These are phyloP conservation scores for Leccinum variicolor DNA, from an alignment of 768 basidiomycete species.

Conservation along the genomic window DNA sequence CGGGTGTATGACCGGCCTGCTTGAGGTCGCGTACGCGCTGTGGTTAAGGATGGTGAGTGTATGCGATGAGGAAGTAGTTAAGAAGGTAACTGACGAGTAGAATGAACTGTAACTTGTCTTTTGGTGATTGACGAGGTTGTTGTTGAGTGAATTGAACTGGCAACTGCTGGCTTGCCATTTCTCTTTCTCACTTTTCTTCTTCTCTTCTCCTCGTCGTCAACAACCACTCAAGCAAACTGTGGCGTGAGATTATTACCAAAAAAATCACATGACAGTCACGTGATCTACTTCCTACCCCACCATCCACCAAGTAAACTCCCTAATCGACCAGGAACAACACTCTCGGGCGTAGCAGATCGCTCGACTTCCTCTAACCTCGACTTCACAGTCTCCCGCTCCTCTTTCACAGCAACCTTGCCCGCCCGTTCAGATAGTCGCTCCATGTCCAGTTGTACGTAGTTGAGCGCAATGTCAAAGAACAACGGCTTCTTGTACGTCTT, in stretches of 20 bases:
- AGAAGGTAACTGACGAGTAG: conserved; percentile 8
- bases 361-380: conserved; percentile 56
- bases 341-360: conserved; percentile 47
- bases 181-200: neutral
- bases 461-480: conserved; percentile 93
- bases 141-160: conserved; percentile 24
- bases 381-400: conserved; percentile 32
- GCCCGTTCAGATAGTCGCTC: conserved; percentile 67
- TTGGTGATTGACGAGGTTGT: conserved; percentile 13
- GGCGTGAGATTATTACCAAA: conserved; percentile 21
- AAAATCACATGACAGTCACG: conserved; percentile 16
- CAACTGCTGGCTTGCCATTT: conserved; percentile 24
- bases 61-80: rapidly evolving
- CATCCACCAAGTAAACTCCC: conserved; percentile 73
- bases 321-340: conserved; percentile 40
- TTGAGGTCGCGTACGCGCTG: conserved; percentile 46
- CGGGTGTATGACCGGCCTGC: conserved; percentile 42
- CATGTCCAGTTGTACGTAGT: conserved; percentile 87
- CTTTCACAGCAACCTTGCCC: conserved; percentile 45
- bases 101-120: conserved; percentile 27
- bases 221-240: conserved; percentile 4
- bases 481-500: conserved; percentile 73
- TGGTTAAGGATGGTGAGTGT: neutral
- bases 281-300: conserved; percentile 55
- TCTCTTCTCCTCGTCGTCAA: conserved; percentile 14